These are phyloP conservation scores for Extremus antarcticus DNA, from an alignment of 495 filamentous ascomycete species.

Conservation along the genomic window DNA sequence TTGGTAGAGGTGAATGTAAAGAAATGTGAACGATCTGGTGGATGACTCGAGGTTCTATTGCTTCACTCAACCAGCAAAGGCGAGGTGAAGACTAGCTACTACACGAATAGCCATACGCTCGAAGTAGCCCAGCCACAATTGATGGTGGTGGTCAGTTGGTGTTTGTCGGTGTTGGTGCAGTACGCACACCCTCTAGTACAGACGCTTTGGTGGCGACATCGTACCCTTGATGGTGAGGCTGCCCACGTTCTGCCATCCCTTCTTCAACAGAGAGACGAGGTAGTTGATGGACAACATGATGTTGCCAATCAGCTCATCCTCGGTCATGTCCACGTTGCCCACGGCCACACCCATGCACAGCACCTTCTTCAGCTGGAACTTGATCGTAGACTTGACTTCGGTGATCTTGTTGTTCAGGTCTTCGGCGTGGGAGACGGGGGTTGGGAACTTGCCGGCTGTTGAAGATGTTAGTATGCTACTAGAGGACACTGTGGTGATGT, in stretches of 20 bases:
- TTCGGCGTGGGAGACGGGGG: constrained; percentile 89
- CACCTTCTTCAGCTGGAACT: constrained; percentile 99
- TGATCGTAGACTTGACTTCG: constrained; percentile 99
- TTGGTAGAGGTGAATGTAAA: neutral
- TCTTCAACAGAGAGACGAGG: constrained; percentile 96
- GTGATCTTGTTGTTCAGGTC: constrained; percentile 86
- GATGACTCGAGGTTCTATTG: constrained; percentile 18
- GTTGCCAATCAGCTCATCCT: constrained; percentile 93
- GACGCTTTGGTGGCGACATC: constrained; percentile 93
- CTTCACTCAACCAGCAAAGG: constrained; percentile 16
- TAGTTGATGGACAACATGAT: constrained; percentile 99
- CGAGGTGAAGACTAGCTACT: constrained; percentile 12
- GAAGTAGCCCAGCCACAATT: constrained; percentile 11
- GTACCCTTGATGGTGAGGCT: constrained; percentile 98
- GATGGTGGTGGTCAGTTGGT: too few relatives aligned
- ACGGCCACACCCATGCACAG: constrained; percentile 98
- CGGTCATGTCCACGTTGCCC: constrained; percentile 92
- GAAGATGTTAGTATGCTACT: constrained; percentile 11
- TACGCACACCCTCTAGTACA: constrained; percentile 56
- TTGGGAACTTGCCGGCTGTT: constrained; percentile 95
- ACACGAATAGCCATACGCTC: constrained; percentile 9
- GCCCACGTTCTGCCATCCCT: constrained; percentile 99
- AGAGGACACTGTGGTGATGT: neutral
- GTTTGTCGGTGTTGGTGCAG: neutral
- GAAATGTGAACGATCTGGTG: neutral